phyloP scores from a whole-genome alignment of 768 basidiomycete genomes.

The Coprinopsis strossmayeri region DNA sequence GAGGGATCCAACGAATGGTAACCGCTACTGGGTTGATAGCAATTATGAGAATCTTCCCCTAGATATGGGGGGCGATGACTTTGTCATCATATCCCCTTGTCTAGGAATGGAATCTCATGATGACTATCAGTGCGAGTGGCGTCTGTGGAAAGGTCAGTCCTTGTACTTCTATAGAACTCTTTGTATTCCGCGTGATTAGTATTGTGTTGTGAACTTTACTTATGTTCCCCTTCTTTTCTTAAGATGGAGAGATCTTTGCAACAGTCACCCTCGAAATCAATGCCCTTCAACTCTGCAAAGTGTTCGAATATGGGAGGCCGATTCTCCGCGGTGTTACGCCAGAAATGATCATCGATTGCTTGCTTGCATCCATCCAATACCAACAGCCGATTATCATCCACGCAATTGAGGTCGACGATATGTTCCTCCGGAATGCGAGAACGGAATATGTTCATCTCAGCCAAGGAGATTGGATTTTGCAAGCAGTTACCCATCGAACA shows the following conservation, averaged over 20 bases:
- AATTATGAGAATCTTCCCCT: not conserved
- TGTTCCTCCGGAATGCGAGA: not conserved
- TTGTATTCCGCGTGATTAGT: not conserved
- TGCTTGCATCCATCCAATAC: not conserved
- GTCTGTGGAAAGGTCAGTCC: not conserved
- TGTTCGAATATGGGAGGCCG: not conserved
- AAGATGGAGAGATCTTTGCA: not conserved
- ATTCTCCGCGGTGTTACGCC: not conserved
- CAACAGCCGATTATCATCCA: not conserved
- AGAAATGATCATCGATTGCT: not conserved
- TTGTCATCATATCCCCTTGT: not conserved
- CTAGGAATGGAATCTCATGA: not conserved
- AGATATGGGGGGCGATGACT: not conserved
- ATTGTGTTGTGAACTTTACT: not conserved
- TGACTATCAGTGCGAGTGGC: not conserved
- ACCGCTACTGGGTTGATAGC: not conserved
- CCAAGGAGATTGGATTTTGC: not conserved
- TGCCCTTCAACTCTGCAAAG: not conserved
- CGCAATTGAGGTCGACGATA: not conserved
- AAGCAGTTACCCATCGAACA: not conserved
- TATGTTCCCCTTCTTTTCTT: not conserved
- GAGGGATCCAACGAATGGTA: too few species aligned
- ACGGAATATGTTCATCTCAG: not conserved
- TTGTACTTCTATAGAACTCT: too few species aligned
- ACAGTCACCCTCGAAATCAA: not conserved